These are phyloP conservation scores for Exophiala phaeomuriformis DNA, from an alignment of 2,329 filamentous ascomycete genomes.

Conservation along the genomic window DNA sequence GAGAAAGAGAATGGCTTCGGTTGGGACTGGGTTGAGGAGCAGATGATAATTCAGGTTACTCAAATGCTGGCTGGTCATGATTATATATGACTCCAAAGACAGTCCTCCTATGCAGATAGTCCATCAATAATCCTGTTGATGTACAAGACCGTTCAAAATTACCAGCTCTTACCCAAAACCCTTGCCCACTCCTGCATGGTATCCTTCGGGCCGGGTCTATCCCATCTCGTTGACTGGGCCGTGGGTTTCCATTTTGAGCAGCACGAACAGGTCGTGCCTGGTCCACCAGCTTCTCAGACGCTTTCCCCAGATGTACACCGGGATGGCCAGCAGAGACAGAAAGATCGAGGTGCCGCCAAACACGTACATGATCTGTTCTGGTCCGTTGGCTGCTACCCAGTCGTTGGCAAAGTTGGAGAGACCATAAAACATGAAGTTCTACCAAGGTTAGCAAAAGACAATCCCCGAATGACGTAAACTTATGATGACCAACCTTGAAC, in stretches of 20 bases:
- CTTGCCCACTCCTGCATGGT: too few relatives aligned
- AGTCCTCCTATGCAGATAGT: too few relatives aligned
- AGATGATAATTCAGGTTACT: too few relatives aligned
- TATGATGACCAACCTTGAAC: conserved; percentile 23
- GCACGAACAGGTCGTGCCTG: conserved; percentile 20
- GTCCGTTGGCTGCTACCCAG: conserved; percentile 27
- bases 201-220: background rate
- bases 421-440: conserved; percentile 31
- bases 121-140: too few relatives aligned
- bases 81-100: too few relatives aligned
- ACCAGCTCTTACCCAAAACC: too few relatives aligned
- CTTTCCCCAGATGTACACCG: conserved; percentile 29
- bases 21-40: background rate
- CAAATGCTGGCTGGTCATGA: too few relatives aligned
- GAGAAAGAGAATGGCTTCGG: background rate
- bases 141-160: too few relatives aligned
- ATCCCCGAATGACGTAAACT: background rate
- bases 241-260: conserved; percentile 21
- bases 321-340: conserved; percentile 26
- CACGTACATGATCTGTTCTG: conserved; percentile 29
- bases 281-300: conserved; percentile 22
- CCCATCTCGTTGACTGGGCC: conserved; percentile 17
- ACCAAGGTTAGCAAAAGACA: background rate
- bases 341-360: conserved; percentile 29
- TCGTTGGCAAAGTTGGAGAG: conserved; percentile 28